Evolutionary conservation across 257 asterid species (phyloP).

Genomic region (Marsdenia floribunda): DNA sequence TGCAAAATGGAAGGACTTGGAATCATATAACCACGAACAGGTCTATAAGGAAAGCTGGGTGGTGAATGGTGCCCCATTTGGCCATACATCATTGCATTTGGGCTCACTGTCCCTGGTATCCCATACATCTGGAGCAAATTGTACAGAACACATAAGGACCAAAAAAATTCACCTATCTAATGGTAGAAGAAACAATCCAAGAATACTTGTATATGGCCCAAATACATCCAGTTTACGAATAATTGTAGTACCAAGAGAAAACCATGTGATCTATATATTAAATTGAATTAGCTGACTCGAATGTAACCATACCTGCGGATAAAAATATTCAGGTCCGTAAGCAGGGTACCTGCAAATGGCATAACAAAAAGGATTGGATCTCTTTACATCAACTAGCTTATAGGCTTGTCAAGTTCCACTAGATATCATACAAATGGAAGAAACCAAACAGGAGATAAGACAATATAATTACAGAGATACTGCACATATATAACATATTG

Average conservation of each 20-base stretch:
- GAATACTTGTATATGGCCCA: not conserved
- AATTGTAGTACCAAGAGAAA: not conserved
- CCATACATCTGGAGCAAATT: conserved; percentile 20
- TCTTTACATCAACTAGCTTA: conserved; percentile 5
- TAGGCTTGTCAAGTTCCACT: not conserved
- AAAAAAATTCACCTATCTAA: not conserved
- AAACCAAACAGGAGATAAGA: not conserved
- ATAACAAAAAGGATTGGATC: not conserved
- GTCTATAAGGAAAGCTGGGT: conserved; percentile 15
- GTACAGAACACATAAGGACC: not conserved
- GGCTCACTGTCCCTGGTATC: conserved; percentile 12
- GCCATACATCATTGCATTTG: conserved; percentile 17
- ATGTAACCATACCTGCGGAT: conserved; percentile 24
- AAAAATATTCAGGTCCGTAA: conserved; percentile 27
- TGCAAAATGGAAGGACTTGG: conserved; percentile 21
- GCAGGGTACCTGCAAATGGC: conserved; percentile 28
- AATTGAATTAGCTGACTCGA: not conserved
- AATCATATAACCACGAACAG: conserved; percentile 20
- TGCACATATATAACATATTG: not conserved
- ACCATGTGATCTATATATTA: not conserved
- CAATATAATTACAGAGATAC: not conserved
- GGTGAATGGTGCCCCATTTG: conserved; percentile 20
- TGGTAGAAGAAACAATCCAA: not conserved
- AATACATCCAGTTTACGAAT: not conserved
- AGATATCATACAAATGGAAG: not conserved